These are phyloP conservation scores for Alternaria sp. DNA, from an alignment of 2,329 filamentous ascomycete species.

Conservation along the genomic window DNA sequence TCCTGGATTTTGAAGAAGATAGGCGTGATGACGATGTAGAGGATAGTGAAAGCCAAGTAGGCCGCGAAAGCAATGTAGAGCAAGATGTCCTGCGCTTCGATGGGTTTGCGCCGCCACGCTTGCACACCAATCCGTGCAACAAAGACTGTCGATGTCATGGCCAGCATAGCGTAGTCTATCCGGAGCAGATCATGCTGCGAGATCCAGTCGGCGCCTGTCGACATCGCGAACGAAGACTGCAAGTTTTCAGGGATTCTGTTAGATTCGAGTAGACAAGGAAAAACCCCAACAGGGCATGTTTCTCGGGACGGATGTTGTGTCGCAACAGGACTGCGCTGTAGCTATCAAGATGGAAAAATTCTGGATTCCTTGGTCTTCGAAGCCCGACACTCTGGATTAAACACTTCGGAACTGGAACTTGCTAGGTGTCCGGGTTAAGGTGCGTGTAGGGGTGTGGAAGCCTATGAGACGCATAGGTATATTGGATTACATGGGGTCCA, in stretches of 20 bases:
- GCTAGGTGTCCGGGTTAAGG: neutral
- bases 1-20: slow-evolving; percentile 43
- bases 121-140: slow-evolving; percentile 23
- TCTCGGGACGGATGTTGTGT: neutral
- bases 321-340: neutral
- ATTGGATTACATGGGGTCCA: slow-evolving; percentile 7
- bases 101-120: slow-evolving; percentile 15
- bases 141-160: slow-evolving; percentile 27
- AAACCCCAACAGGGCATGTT: neutral
- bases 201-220: slow-evolving; percentile 25
- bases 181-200: slow-evolving; percentile 20
- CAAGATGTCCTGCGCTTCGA: slow-evolving; percentile 26
- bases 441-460: slow-evolving; percentile 1
- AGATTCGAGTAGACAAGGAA: neutral
- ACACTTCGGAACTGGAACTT: neutral
- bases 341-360: neutral
- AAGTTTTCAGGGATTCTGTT: neutral
- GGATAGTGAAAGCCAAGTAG: slow-evolving; percentile 31
- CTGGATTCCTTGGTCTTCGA: neutral
- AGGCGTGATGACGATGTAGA: slow-evolving; percentile 50
- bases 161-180: slow-evolving; percentile 26
- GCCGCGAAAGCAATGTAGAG: slow-evolving; percentile 40
- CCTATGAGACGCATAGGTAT: slow-evolving; percentile 1
- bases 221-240: slow-evolving; percentile 17
- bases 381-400: neutral